Evolutionary conservation across 148 eudicot genomes (phyloP).

Genomic region (Salicornia ramosissima): DNA sequence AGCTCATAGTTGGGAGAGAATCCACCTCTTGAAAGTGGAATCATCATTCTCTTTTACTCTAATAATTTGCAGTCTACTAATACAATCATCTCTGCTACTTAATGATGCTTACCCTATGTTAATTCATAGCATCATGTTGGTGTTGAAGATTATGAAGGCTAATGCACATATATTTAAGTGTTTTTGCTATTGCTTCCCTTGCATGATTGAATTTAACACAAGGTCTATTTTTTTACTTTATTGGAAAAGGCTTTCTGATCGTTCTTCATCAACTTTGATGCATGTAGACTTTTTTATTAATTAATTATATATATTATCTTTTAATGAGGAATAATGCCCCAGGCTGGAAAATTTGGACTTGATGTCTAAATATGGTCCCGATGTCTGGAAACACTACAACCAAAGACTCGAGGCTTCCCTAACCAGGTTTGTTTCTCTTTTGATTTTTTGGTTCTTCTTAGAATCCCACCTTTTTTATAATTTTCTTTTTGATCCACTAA

Average conservation of each 20-base stretch:
- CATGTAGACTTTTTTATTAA: neutral
- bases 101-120: neutral
- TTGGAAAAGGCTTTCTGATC: neutral
- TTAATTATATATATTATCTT: neutral
- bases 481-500: neutral
- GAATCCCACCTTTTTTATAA: neutral
- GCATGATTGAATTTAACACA: neutral
- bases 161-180: neutral
- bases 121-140: neutral
- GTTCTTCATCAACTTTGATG: neutral
- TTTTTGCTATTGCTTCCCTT: neutral
- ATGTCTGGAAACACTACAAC: constrained; percentile 80
- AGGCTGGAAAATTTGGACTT: constrained; percentile 91
- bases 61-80: no score
- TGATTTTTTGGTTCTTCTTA: neutral
- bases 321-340: constrained; percentile 13
- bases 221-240: neutral
- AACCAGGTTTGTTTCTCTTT: constrained; percentile 43
- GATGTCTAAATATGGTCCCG: constrained; percentile 80
- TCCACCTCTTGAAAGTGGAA: no score
- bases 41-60: no score
- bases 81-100: no score
- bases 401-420: constrained; percentile 70
- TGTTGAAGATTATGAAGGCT: neutral
- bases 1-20: no score